Conservation (phyloP, 2,329 filamentous ascomycete species). For the Akanthomyces uredinophilus region DNA sequence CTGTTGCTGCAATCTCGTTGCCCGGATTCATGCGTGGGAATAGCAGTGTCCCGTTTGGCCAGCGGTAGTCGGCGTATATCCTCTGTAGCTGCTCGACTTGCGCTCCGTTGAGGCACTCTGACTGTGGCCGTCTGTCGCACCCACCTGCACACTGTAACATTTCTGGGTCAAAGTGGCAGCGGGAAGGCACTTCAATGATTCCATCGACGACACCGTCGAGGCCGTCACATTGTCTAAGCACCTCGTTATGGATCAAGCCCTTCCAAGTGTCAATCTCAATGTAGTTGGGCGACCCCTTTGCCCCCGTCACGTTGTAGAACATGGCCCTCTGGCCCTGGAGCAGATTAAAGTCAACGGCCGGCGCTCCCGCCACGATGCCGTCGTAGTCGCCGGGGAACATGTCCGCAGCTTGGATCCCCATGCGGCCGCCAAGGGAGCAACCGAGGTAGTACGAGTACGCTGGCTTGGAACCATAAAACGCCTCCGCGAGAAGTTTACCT, state of each 20-base stretch:
- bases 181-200: conserved; percentile 41
- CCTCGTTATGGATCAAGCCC: conserved; percentile 19
- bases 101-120: conserved; percentile 36
- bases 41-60: conserved; percentile 31
- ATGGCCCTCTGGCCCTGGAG: conserved; percentile 35
- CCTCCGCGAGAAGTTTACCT: conserved; percentile 41
- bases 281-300: conserved; percentile 26
- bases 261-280: conserved; percentile 22
- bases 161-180: conserved; percentile 39
- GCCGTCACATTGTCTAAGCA: conserved; percentile 42
- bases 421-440: conserved; percentile 55
- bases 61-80: conserved; percentile 27
- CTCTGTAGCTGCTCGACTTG: conserved; percentile 34
- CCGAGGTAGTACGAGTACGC: conserved; percentile 50
- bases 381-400: conserved; percentile 53
- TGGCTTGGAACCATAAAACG: conserved; percentile 39
- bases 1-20: conserved; percentile 39
- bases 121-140: neutral
- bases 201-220: conserved; percentile 44
- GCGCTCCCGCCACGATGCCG: conserved; percentile 47
- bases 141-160: conserved; percentile 36
- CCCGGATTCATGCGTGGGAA: conserved; percentile 44
- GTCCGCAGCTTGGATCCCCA: conserved; percentile 51
- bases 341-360: conserved; percentile 34
- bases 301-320: conserved; percentile 36